These are phyloP conservation scores for Salix exigua DNA, from an alignment of 345 rosid genomes.

Conservation along the genomic window DNA sequence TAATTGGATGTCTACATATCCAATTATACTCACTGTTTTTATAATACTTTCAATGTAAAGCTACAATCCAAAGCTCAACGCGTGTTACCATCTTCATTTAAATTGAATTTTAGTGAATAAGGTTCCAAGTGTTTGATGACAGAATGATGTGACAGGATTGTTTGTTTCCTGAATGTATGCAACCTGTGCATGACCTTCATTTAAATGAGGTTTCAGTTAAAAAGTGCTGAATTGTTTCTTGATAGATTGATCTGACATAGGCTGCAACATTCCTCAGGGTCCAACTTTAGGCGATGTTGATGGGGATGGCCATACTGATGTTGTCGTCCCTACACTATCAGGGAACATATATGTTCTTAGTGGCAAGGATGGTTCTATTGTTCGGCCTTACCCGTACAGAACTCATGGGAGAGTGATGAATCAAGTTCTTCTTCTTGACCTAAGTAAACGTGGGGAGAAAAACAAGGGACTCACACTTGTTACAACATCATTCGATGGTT, in stretches of 20 bases:
- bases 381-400: conserved; percentile 90
- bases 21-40: not conserved
- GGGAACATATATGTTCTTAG: conserved; percentile 91
- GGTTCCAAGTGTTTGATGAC: not conserved
- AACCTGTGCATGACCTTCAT: not conserved
- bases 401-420: conserved; percentile 99
- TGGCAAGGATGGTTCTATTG: conserved; percentile 85
- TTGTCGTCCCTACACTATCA: conserved; percentile 87
- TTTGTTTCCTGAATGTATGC: not conserved
- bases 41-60: not conserved
- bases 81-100: too few relatives aligned
- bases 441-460: conserved; percentile 72
- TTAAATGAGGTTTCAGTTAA: not conserved
- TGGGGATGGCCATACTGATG: conserved; percentile 93
- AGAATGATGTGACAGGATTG: not conserved
- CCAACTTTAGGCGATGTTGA: conserved; percentile 91
- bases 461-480: conserved; percentile 86
- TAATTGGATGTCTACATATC: too few relatives aligned
- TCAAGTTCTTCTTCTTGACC: conserved; percentile 93
- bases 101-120: not conserved
- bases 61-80: not conserved
- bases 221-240: conserved; percentile 1
- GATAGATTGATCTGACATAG: conserved; percentile 14
- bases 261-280: conserved; percentile 50
- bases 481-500: conserved; percentile 94